These are phyloP conservation scores for Metschnikowia gruessii DNA, from an alignment of 805 yeast species.

Conservation along the genomic window DNA sequence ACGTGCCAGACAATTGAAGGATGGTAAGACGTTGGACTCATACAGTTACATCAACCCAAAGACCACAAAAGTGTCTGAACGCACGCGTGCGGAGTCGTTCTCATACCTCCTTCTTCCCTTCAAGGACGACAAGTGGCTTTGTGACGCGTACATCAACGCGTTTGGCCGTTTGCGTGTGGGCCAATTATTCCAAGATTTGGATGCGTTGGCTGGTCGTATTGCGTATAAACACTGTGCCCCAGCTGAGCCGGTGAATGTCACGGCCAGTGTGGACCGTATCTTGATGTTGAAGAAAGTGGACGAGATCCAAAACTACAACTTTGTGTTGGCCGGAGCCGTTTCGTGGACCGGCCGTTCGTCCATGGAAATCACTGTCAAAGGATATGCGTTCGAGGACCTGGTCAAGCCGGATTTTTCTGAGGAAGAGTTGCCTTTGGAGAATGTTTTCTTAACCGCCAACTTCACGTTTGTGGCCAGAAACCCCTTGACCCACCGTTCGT, in stretches of 20 bases:
- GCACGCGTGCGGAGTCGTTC: conserved; percentile 76
- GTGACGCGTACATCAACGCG: conserved; percentile 87
- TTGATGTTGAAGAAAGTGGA: conserved; percentile 83
- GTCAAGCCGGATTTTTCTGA: conserved; percentile 55
- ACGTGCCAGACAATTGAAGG: conserved; percentile 63
- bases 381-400: conserved; percentile 65
- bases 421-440: conserved; percentile 56
- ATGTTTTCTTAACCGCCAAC: conserved; percentile 80
- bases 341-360: conserved; percentile 95
- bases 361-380: conserved; percentile 91
- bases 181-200: conserved; percentile 90
- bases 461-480: conserved; percentile 96
- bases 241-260: conserved; percentile 91
- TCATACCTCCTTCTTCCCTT: conserved; percentile 71
- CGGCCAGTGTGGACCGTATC: conserved; percentile 91
- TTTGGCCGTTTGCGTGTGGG: conserved; percentile 91
- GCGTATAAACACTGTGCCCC: conserved; percentile 94
- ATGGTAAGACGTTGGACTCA: conserved; percentile 71
- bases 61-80: conserved; percentile 66
- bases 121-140: conserved; percentile 74
- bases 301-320: conserved; percentile 68
- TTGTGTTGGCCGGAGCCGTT: conserved; percentile 84
- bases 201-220: conserved; percentile 90
- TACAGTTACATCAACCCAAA: conserved; percentile 70
- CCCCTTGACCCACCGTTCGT: conserved; percentile 86